Percentiles rank a stretch among this genome's conserved stretches.
Conservation (phyloP, 371 early-diverging fungal species). For the Fennellomyces sp. region DNA sequence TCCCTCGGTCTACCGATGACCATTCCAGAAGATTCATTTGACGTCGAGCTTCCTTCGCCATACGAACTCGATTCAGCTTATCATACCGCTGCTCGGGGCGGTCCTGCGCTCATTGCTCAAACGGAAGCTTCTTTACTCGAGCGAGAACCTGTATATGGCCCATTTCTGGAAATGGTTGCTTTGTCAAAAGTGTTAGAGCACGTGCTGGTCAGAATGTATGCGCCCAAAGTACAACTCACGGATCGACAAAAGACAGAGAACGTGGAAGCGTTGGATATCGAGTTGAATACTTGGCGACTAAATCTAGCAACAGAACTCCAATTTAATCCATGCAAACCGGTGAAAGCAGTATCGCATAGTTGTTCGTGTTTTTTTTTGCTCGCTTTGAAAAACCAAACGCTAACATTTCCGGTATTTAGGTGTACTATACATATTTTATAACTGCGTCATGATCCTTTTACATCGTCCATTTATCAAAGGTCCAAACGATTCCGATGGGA, state of each 20-base stretch:
- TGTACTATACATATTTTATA: constrained; percentile 10
- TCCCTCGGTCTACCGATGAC: constrained; percentile 36
- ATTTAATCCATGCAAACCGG: neutral
- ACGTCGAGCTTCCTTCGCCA: constrained; percentile 38
- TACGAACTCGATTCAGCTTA: constrained; percentile 28
- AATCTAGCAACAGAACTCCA: constrained; percentile 15
- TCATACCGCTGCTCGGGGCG: neutral
- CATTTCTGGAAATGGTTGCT: constrained; percentile 25
- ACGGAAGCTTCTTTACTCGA: constrained; percentile 17
- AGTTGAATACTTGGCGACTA: constrained; percentile 29
- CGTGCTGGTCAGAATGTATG: constrained; percentile 30
- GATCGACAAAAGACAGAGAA: constrained; percentile 20
- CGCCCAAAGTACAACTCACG: constrained; percentile 20
- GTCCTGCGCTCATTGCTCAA: constrained; percentile 20
- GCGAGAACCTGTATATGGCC: constrained; percentile 17
- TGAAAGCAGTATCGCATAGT: too few species aligned
- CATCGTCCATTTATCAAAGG: constrained; percentile 19
- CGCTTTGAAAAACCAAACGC: too few species aligned
- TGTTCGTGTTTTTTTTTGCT: neutral
- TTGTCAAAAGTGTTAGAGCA: constrained; percentile 34
- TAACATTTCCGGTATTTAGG: too few species aligned
- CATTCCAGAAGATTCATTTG: constrained; percentile 41
- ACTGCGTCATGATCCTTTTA: constrained; percentile 21
- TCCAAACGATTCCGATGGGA: constrained; percentile 7
- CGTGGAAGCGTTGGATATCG: constrained; percentile 18